These are phyloP conservation scores for Cucurbita argyrosperma DNA, from an alignment of 306 rosid genomes.

Conservation along the genomic window DNA sequence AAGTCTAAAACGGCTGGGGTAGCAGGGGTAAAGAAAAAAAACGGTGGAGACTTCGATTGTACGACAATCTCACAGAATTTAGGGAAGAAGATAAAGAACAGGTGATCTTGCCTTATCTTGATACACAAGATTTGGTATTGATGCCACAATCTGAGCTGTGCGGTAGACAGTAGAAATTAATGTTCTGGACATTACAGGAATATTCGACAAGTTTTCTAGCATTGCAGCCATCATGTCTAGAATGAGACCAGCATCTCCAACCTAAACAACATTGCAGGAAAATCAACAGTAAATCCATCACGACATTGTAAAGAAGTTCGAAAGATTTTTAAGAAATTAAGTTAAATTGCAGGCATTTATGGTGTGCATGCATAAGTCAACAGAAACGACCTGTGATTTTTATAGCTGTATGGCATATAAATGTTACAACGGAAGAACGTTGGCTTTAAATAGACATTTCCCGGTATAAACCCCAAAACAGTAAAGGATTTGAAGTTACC, in stretches of 20 bases:
- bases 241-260: slow-evolving; percentile 79
- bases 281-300: background rate
- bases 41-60: background rate
- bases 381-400: background rate
- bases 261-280: slow-evolving; percentile 32
- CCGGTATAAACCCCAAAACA: background rate
- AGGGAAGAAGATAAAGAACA: background rate
- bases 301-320: background rate
- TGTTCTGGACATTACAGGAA: slow-evolving; percentile 52
- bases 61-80: background rate
- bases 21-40: background rate
- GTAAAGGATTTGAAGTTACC: background rate
- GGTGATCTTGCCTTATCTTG: slow-evolving; percentile 25
- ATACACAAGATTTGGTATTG: slow-evolving; percentile 25
- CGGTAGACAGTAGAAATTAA: slow-evolving; percentile 31
- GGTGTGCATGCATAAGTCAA: background rate
- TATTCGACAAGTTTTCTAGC: slow-evolving; percentile 64
- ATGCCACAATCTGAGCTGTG: slow-evolving; percentile 28
- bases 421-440: background rate
- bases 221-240: slow-evolving; percentile 77
- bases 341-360: background rate
- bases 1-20: background rate
- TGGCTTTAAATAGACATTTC: background rate
- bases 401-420: background rate
- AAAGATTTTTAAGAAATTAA: background rate